Evolutionary conservation across 768 basidiomycete species (phyloP).

Genomic region (Termitomyces titanicus): DNA sequence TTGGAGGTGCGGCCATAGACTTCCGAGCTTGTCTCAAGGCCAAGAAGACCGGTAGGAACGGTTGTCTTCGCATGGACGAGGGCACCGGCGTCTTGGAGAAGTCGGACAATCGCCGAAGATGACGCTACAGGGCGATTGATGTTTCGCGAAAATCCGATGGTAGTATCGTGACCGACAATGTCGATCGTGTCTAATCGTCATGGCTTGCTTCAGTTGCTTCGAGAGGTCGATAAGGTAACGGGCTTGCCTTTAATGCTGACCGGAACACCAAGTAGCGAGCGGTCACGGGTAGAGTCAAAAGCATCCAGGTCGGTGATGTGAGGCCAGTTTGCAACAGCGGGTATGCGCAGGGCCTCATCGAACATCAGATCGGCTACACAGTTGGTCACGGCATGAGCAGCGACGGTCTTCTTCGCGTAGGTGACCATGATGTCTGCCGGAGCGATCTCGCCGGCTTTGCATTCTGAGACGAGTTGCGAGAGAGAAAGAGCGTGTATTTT

Average conservation of each 20-base stretch:
- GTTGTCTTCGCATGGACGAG: slow-evolving; percentile 64
- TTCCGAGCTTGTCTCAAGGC: slow-evolving; percentile 56
- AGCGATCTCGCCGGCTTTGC: slow-evolving; percentile 35
- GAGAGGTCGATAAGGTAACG: slow-evolving; percentile 4
- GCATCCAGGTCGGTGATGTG: slow-evolving; percentile 33
- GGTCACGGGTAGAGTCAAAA: slow-evolving; percentile 32
- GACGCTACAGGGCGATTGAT: slow-evolving; percentile 37
- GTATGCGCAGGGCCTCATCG: slow-evolving; percentile 35
- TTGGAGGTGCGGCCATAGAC: slow-evolving; percentile 62
- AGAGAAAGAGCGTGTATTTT: slow-evolving; percentile 48
- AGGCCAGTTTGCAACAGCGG: slow-evolving; percentile 36
- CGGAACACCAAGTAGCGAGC: slow-evolving; percentile 62
- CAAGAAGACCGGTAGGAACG: slow-evolving; percentile 51
- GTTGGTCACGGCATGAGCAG: slow-evolving; percentile 56
- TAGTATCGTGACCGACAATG: slow-evolving; percentile 57
- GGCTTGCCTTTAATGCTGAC: slow-evolving; percentile 61
- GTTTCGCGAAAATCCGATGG: slow-evolving; percentile 56
- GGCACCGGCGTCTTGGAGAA: slow-evolving; percentile 61
- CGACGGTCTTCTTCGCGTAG: slow-evolving; percentile 53
- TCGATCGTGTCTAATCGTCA: slow-evolving; percentile 36
- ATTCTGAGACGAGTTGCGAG: slow-evolving; percentile 41
- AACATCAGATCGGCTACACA: slow-evolving; percentile 70
- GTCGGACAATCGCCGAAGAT: slow-evolving; percentile 52
- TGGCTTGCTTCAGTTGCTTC: slow-evolving; percentile 6
- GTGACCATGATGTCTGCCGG: slow-evolving; percentile 42